Conservation (phyloP, 2,329 filamentous ascomycete species). For the Trichoderma aggressivum region DNA sequence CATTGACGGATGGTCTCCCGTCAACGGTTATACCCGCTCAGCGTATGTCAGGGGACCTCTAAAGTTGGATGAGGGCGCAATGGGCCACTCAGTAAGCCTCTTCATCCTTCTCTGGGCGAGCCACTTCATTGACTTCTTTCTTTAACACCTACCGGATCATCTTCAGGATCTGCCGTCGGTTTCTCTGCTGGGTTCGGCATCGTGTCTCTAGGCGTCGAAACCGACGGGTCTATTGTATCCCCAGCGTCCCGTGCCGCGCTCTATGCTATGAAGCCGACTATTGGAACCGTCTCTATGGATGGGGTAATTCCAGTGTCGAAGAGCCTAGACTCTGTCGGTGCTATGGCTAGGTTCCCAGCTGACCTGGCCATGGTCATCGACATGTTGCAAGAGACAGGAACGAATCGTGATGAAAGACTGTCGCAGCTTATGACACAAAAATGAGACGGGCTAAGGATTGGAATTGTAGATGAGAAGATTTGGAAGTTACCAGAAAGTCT, state of each 20-base stretch:
- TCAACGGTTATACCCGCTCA: neutral
- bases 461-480: neutral
- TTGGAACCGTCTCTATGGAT: neutral
- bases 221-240: neutral
- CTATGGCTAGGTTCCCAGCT: neutral
- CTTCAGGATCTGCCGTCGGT: neutral
- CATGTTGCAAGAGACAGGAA: neutral
- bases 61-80: neutral
- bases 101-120: rapidly evolving
- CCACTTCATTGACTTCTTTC: neutral
- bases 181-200: neutral
- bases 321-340: neutral
- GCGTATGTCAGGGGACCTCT: neutral
- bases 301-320: neutral
- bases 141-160: neutral
- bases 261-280: neutral
- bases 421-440: neutral
- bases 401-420: neutral
- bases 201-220: neutral
- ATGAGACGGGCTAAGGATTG: neutral
- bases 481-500: neutral
- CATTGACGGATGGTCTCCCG: neutral
- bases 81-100: neutral
- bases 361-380: neutral
- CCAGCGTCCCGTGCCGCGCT: neutral